Percentiles rank a stretch among this genome's conserved stretches.
Conservation (phyloP, 176 grass and related monocot genomes). For the Paspalum vaginatum region DNA sequence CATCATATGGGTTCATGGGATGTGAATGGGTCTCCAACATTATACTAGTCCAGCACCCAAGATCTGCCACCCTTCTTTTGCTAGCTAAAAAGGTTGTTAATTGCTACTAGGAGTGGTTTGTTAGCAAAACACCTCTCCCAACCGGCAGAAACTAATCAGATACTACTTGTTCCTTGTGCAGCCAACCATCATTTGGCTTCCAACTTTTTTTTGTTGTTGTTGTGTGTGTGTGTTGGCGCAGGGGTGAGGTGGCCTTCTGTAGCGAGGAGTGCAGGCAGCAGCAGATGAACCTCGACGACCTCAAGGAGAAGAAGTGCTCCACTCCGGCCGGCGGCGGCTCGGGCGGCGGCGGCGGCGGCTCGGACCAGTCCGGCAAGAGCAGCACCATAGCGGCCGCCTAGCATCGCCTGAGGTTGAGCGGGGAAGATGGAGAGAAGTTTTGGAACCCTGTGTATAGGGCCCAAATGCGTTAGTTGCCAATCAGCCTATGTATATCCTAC, state of each 20-base stretch:
- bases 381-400: slow-evolving; percentile 66
- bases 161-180: neutral
- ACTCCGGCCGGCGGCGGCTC: neutral
- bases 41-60: slow-evolving; percentile 12
- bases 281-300: slow-evolving; percentile 81
- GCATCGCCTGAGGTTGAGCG: neutral
- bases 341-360: slow-evolving; percentile 4
- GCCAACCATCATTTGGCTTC: slow-evolving; percentile 18
- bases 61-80: slow-evolving; percentile 17
- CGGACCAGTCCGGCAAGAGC: slow-evolving; percentile 58
- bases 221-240: slow-evolving; percentile 38
- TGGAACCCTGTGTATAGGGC: slow-evolving; percentile 36
- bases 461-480: slow-evolving; percentile 46
- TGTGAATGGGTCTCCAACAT: slow-evolving; percentile 35
- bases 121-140: neutral
- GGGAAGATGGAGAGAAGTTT: no score
- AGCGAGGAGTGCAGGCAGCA: slow-evolving; percentile 80
- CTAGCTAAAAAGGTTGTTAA: neutral
- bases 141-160: neutral
- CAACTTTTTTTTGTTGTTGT: neutral
- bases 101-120: neutral
- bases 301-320: slow-evolving; percentile 68
- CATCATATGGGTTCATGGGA: slow-evolving; percentile 16
- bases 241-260: slow-evolving; percentile 90
- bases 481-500: slow-evolving; percentile 45